Base-by-base conservation (phyloP, 768 basidiomycete species). In the Russula sp. region DNA sequence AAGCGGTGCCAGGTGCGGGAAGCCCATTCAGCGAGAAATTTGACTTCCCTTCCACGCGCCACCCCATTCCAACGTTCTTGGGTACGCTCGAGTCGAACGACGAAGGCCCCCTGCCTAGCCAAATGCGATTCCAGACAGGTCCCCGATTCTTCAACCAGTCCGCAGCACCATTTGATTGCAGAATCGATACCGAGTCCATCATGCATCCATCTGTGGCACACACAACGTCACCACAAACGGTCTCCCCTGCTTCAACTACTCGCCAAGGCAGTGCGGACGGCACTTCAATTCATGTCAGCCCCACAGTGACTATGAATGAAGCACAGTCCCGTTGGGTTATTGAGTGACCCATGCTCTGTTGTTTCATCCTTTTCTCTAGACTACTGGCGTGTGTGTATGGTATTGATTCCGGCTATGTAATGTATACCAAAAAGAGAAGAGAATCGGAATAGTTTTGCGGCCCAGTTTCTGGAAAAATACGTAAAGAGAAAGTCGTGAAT, bases 11-110 rank as follows among this genome's bases (percentile, higher is more conserved):
- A 41, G 67, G 67, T 35, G 65, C 49, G 4, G 65, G 73, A 4
- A 76, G 80, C 58, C 66, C 73, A 1, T 70, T 69, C 60, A 55
- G 67, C 34, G 75, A 76, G 67, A 89, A 89, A 71, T 76, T 85
- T 49, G 75, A 76, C n/a, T 88, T 86, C 74, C 84, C 86, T 0
- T 77, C 80, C 4, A 75, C 74, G 53, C 78, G 80, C 54, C 71
- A 75, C 55, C 77, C 79, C 11, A 72, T 85, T 60, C 83, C 84
- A 6, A 83, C 84, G 1, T 87, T 78, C 71, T 77, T 81, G 5
- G 74, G 69, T 36, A 61, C 72, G 11, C 74, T 75, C 65, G 73
- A 74, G 13, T 61, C 70, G 25, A 74, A 72, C 50, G 59, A 69
- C 16, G 73, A 77, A 49, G 70, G 73, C 18, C 74, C 75, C 18